Evolutionary conservation across 169 alveolate genomes (phyloP).

Genomic region (Eimeria falciformis): DNA sequence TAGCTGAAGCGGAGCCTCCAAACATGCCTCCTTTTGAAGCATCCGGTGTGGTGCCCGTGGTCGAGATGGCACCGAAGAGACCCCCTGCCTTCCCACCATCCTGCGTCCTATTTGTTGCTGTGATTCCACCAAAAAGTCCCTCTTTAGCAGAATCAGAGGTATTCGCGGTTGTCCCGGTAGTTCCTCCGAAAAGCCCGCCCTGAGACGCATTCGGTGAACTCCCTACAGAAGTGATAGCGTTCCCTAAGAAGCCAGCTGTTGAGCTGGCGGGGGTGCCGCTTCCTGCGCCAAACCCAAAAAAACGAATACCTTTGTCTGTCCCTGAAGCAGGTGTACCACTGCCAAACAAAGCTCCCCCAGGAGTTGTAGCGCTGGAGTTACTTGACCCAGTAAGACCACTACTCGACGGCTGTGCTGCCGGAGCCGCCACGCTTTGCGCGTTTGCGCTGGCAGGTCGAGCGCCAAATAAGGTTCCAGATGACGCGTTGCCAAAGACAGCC

Average conservation of each 20-base stretch:
- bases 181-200: slow-evolving; percentile 49
- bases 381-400: slow-evolving; percentile 36
- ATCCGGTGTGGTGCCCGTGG: slow-evolving; percentile 23
- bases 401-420: slow-evolving; percentile 27
- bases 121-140: slow-evolving; percentile 56
- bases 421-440: background rate
- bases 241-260: slow-evolving; percentile 52
- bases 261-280: background rate
- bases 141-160: slow-evolving; percentile 5
- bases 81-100: slow-evolving; percentile 28
- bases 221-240: slow-evolving; percentile 10
- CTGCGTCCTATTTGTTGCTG: slow-evolving; percentile 21
- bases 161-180: slow-evolving; percentile 46
- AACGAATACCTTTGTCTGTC: background rate
- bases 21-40: slow-evolving; percentile 40
- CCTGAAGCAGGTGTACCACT: slow-evolving; percentile 31
- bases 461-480: background rate
- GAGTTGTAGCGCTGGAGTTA: background rate
- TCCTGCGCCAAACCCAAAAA: slow-evolving; percentile 4
- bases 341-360: slow-evolving; percentile 33
- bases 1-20: slow-evolving; percentile 17
- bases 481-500: slow-evolving; percentile 33
- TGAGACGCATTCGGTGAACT: slow-evolving; percentile 44
- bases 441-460: background rate
- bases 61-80: slow-evolving; percentile 47